A percentile compares a stretch with the other conserved stretches of the same genome.
Evolutionary conservation across 2,329 filamentous ascomycete genomes (phyloP).

Genomic region (Xylariaceae sp.): DNA sequence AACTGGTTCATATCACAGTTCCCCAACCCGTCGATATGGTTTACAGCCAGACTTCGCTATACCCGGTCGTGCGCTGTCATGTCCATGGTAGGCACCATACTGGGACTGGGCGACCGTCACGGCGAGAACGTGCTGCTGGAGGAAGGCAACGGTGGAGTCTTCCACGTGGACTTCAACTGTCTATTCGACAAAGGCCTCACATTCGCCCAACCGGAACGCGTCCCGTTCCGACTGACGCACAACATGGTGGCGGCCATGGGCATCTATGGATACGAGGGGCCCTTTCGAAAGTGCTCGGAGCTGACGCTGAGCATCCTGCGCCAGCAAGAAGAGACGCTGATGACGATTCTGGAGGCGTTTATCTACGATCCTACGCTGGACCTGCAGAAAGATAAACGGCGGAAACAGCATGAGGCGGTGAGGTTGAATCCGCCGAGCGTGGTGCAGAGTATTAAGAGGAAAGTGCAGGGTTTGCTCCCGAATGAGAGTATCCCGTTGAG

Average conservation of each 20-base stretch:
- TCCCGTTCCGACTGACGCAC: conserved; percentile 94
- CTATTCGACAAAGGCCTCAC: conserved; percentile 97
- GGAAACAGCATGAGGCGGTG: conserved; percentile 44
- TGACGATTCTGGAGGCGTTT: conserved; percentile 96
- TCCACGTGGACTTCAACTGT: conserved; percentile 99
- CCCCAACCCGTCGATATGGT: conserved; percentile 88
- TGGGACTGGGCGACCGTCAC: conserved; percentile 90
- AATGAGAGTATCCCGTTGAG: conserved; percentile 89
- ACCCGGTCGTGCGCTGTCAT: conserved; percentile 94
- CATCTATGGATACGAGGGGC: conserved; percentile 86
- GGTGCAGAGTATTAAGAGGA: conserved; percentile 79
- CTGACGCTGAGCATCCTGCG: conserved; percentile 77
- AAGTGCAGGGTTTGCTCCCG: conserved; percentile 76
- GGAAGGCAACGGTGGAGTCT: conserved; percentile 85
- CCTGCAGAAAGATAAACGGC: conserved; percentile 67
- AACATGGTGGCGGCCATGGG: conserved; percentile 99
- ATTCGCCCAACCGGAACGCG: conserved; percentile 88
- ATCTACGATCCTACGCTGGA: conserved; percentile 96
- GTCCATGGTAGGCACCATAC: conserved; percentile 97
- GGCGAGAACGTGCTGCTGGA: conserved; percentile 96
- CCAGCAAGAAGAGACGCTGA: conserved; percentile 90
- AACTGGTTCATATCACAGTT: conserved; percentile 96
- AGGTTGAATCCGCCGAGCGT: conserved; percentile 63
- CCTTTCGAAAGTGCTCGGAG: conserved; percentile 86
- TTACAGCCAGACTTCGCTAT: conserved; percentile 80